Evolutionary conservation across 2,329 filamentous ascomycete species (phyloP).

Genomic region (Penicillium sp.): DNA sequence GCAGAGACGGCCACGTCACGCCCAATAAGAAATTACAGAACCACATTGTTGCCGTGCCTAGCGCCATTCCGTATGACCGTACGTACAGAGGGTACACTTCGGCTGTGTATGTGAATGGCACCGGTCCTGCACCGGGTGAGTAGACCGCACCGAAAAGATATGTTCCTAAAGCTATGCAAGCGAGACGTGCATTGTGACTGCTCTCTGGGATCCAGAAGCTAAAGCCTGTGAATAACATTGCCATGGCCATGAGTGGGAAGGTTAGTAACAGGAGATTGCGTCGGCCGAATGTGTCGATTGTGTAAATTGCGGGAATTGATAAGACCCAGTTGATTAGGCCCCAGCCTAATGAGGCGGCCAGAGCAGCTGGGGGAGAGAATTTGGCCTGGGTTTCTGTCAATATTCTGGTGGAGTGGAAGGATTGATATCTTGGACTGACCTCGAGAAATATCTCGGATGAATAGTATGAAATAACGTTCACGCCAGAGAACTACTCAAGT

Average conservation of each 20-base stretch:
- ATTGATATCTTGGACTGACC: background rate
- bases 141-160: conserved; percentile 48
- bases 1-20: conserved; percentile 53
- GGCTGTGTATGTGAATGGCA: conserved; percentile 66
- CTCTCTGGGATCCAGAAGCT: conserved; percentile 51
- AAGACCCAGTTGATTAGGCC: conserved; percentile 65
- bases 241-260: conserved; percentile 62
- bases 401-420: background rate
- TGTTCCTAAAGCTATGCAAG: conserved; percentile 44
- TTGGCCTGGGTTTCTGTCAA: conserved; percentile 36
- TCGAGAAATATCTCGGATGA: conserved; percentile 58
- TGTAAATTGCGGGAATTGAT: conserved; percentile 62
- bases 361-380: conserved; percentile 50
- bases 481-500: conserved; percentile 42
- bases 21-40: conserved; percentile 56
- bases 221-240: conserved; percentile 54
- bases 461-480: conserved; percentile 60
- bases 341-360: conserved; percentile 59
- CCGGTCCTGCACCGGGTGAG: conserved; percentile 60
- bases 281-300: conserved; percentile 67
- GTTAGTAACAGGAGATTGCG: conserved; percentile 62
- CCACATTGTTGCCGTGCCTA: conserved; percentile 62
- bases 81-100: conserved; percentile 66
- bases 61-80: conserved; percentile 60
- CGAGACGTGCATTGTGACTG: conserved; percentile 36